Base-by-base conservation (phyloP, 108 stramenopile genomes). In the Skeletonema marinoi region DNA sequence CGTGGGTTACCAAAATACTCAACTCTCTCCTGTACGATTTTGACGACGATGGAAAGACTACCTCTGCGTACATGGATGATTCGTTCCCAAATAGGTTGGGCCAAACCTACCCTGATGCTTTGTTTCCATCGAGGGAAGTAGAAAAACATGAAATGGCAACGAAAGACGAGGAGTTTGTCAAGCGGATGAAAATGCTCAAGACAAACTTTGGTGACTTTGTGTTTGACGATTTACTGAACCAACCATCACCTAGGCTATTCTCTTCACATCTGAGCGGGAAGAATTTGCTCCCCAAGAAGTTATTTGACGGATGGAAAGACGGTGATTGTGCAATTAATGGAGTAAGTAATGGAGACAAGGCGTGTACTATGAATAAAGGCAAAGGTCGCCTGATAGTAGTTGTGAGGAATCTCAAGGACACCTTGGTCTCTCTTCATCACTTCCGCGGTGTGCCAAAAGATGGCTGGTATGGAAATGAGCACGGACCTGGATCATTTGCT, bases 391-490 rank as follows among this genome's bases (percentile, higher is more conserved):
- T n/a, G 48, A 75, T 80, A 30, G 59, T 80, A 13, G 60, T 80
- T 7, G 9, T 75, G 0, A 66, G 79, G 3, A 80, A 80, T 38
- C 66, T 74, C 21, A 80, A 75, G 54, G 79, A 80, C 21, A 42
- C 74, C 2, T 25, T 80, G 32, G 32, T 54, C 42, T 75, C 74
- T 68, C 74, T 80, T 16, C 79, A 80, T 41, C 58, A 70, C 46
- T 80, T 80, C 36, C 74, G 79, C 4, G 79, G 79, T 31, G 25
- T 35, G 2, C 60, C 79, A 38, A 30, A 54, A 21, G 79, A 80
- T 41, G 79, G 68, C 2, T 75, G 74, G 79, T 31, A 39, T 30
- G 79, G 79, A n/a, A 80, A 80, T 60, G 74, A 80, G 3, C 68
- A 69, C 32, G 79, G 79, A 30, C 79, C 79, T 8, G 79, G 79